phyloP scores from a whole-genome alignment of 345 rosid genomes.

The Salix purpurea region DNA sequence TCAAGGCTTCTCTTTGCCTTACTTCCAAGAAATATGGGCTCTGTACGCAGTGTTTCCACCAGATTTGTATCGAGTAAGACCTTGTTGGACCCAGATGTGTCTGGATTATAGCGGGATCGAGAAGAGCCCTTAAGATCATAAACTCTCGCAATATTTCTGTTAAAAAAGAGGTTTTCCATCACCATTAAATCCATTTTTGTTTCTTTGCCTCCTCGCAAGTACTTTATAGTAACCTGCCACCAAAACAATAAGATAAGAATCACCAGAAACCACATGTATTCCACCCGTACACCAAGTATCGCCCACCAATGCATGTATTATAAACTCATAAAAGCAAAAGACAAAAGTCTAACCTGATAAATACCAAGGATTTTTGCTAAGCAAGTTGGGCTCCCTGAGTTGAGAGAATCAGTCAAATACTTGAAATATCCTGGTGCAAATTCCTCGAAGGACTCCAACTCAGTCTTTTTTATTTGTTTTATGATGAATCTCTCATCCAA shows the following conservation, averaged over 20 bases:
- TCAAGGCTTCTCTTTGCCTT: constrained; percentile 87
- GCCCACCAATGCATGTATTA: background rate
- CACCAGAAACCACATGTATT: background rate
- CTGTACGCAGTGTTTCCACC: constrained; percentile 67
- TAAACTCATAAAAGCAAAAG: background rate
- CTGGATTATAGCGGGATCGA: constrained; percentile 78
- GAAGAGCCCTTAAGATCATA: constrained; percentile 93
- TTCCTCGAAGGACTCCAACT: constrained; percentile 86
- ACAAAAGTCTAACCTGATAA: constrained; percentile 68
- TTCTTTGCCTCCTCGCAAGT: constrained; percentile 81
- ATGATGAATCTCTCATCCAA: constrained; percentile 92
- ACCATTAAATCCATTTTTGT: constrained; percentile 91
- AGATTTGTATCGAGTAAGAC: constrained; percentile 87
- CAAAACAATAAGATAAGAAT: constrained; percentile 9
- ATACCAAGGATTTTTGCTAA: constrained; percentile 96
- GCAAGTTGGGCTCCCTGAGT: constrained; percentile 85
- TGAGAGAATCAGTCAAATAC: constrained; percentile 65
- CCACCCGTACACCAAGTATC: background rate
- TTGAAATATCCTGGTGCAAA: constrained; percentile 82
- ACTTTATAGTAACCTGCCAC: constrained; percentile 72
- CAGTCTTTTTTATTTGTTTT: constrained; percentile 84
- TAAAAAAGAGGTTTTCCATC: constrained; percentile 95
- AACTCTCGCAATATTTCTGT: constrained; percentile 63
- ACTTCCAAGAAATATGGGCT: constrained; percentile 92
- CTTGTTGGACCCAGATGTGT: constrained; percentile 66